phyloP scores from a whole-genome alignment of 257 asterid species.

The Ophiorrhiza pumila region DNA sequence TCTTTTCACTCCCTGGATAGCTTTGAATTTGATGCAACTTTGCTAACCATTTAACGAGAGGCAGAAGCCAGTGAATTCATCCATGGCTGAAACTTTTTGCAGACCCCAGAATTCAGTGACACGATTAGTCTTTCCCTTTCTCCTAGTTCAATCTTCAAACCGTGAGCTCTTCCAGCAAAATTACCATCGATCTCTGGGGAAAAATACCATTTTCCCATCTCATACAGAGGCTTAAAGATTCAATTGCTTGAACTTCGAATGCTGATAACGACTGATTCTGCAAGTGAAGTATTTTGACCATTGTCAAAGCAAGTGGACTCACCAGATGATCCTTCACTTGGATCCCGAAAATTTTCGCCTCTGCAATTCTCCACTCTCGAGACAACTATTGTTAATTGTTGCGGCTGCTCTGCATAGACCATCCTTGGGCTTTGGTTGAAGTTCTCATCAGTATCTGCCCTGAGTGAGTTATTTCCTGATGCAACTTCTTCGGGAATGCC shows the following conservation, averaged over 20 bases:
- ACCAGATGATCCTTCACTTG: constrained; percentile 22
- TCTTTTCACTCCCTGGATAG: not conserved
- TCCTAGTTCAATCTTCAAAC: not conserved
- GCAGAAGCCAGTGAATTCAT: not conserved
- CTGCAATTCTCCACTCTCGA: not conserved
- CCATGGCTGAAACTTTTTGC: not conserved
- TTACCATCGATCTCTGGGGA: not conserved
- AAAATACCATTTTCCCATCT: not conserved
- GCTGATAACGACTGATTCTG: constrained; percentile 20
- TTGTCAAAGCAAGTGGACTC: constrained; percentile 9
- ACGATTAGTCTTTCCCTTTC: not conserved
- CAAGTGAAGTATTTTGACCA: not conserved
- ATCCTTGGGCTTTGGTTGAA: not conserved
- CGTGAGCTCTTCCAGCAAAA: not conserved
- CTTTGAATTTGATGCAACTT: not conserved
- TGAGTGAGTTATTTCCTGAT: not conserved
- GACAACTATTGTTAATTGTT: not conserved
- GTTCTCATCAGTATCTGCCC: constrained; percentile 13
- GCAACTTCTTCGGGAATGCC: constrained; percentile 13
- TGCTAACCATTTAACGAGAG: not conserved
- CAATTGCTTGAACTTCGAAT: constrained; percentile 13
- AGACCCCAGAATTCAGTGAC: not conserved
- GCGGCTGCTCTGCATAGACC: constrained; percentile 11
- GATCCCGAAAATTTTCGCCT: constrained; percentile 11
- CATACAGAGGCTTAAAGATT: not conserved